Conservation (phyloP, 2,329 filamentous ascomycete genomes). For the Fusarium subglutinans region DNA sequence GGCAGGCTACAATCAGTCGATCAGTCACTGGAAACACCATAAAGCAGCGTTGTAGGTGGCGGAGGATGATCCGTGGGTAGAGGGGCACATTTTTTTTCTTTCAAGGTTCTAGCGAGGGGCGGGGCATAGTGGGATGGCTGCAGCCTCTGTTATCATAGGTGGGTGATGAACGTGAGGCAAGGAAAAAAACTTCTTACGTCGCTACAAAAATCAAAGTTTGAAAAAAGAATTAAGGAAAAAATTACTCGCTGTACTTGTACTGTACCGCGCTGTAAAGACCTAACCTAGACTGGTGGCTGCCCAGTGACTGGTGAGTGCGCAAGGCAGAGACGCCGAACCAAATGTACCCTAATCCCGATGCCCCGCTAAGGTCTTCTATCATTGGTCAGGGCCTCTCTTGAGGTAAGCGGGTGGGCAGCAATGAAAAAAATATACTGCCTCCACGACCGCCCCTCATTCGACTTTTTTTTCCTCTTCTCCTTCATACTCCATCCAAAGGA, state of each 20-base stretch:
- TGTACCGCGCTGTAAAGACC: not conserved
- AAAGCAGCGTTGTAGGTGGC: conserved; percentile 18
- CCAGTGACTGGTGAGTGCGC: conserved; percentile 6
- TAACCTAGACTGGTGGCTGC: not conserved
- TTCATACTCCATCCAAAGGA: conserved; percentile 44
- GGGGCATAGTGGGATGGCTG: conserved; percentile 20
- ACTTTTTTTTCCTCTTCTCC: conserved; percentile 51
- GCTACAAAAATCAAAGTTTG: not conserved
- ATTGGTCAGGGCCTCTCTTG: conserved; percentile 40
- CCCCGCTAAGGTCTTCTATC: conserved; percentile 29
- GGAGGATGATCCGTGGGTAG: conserved; percentile 21
- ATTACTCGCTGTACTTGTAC: not conserved
- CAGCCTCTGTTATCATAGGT: not conserved
- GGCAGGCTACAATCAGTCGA: not conserved
- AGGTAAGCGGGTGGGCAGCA: conserved; percentile 45
- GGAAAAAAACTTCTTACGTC: conserved; percentile 3
- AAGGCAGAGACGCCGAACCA: conserved; percentile 11
- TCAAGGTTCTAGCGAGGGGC: not conserved
- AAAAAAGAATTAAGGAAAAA: not conserved
- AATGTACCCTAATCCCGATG: conserved; percentile 42
- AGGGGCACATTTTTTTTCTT: conserved; percentile 17
- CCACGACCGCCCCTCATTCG: conserved; percentile 50
- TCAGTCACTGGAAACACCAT: conserved; percentile 17
- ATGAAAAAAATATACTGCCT: conserved; percentile 51
- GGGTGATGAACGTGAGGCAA: not conserved